Base-by-base conservation (phyloP, 768 basidiomycete species). In the Phaffia australis region DNA sequence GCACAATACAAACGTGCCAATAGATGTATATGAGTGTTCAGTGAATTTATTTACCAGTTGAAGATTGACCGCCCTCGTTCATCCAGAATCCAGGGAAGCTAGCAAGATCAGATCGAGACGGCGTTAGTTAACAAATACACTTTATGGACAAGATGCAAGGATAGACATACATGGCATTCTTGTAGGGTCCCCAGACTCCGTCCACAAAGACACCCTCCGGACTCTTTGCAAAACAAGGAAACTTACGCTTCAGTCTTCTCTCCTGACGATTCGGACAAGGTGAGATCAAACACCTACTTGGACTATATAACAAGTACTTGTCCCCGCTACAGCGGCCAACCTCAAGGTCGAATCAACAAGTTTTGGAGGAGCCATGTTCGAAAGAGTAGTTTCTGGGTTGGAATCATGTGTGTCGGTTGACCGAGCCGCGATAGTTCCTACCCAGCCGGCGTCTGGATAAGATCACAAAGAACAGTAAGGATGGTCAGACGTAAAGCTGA, bases 51-150 rank as follows among this genome's bases (percentile, higher is more conserved):
- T 91, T 89, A n/a, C 95, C 95, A 0, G 95, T 99, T 0, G 92
- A 93, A 9, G 92, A 95, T 77, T 99, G 95, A 1, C 95, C 95
- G 49, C 94, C 95, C 77, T 99, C 95, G 73, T 93, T 99, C 91
- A 97, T 95, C 95, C 94, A 99, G 87, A 70, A 72, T 68, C 66
- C 67, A 29, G 49, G 35, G 32, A 54, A 50, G 25, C 30, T 56
- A 49, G 5, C 0, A 42, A 11, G 54, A 65, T 25, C 8, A 55
- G 50, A 66, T 5, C 11, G 1, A 19, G 9, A n/a, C 46, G 21
- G 6, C 21, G 19, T n/a, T 18, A n/a, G 49, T 11, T 42, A 35
- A 35, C 19, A 3, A 23, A 46, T 47, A 50, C 47, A 23, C 27
- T 42, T 7, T 3, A n/a, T 55, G 60, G 14, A 30, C 16, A 21